These are phyloP conservation scores for Tetracladium setigerum DNA, from an alignment of 495 filamentous ascomycete genomes.

Conservation along the genomic window DNA sequence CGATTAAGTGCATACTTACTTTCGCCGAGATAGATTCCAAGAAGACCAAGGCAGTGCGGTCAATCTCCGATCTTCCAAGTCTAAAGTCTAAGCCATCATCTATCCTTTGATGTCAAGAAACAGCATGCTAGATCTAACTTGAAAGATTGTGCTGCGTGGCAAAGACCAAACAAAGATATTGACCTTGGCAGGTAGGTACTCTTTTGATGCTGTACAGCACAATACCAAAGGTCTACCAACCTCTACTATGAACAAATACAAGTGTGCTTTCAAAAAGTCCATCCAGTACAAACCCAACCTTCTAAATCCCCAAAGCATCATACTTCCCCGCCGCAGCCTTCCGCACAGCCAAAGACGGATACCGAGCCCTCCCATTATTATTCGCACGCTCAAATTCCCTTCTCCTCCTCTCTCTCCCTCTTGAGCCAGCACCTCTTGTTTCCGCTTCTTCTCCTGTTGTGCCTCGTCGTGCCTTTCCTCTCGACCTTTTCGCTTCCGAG, in stretches of 20 bases:
- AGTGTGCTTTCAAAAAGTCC: too few relatives aligned
- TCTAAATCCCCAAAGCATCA: slow-evolving; percentile 17
- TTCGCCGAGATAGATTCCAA: too few relatives aligned
- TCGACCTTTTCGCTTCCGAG: not conserved
- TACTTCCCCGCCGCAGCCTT: slow-evolving; percentile 15
- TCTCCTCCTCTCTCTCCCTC: not conserved
- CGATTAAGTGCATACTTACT: too few relatives aligned
- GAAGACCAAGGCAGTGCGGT: too few relatives aligned
- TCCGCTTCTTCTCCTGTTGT: not conserved
- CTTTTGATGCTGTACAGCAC: not conserved
- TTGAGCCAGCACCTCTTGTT: not conserved
- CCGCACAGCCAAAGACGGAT: slow-evolving; percentile 11
- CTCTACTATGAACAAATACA: not conserved
- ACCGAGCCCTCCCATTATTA: slow-evolving; percentile 6
- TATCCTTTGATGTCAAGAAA: too few relatives aligned
- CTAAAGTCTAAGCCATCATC: too few relatives aligned
- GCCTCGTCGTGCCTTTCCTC: not conserved
- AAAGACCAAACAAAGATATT: not conserved
- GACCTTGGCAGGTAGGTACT: not conserved
- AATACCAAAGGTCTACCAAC: not conserved
- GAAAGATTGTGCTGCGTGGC: not conserved
- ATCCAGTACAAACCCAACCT: too few relatives aligned
- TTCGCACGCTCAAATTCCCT: not conserved
- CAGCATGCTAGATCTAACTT: too few relatives aligned
- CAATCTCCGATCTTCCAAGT: too few relatives aligned